Percentiles rank a stretch among this genome's conserved stretches.
phyloP scores from a whole-genome alignment of 192 early-diverging fungal genomes.

The Dissophora ornata region DNA sequence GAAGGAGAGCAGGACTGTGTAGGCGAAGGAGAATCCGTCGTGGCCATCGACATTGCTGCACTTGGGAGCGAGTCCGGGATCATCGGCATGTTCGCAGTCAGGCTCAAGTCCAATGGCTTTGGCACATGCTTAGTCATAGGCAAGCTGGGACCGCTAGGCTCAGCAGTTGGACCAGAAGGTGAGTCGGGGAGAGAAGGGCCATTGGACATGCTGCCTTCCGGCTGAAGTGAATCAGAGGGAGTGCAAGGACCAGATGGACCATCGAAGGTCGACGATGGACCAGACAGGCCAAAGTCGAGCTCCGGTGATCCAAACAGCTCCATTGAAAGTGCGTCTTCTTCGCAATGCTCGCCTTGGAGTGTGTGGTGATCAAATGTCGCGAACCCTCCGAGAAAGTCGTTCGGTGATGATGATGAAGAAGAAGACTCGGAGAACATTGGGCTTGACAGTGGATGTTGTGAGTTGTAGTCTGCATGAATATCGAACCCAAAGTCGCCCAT shows the following conservation, averaged over 20 bases:
- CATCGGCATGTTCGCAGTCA: background rate
- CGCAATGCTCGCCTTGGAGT: background rate
- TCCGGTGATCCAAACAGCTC: conserved; percentile 9
- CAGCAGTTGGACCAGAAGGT: background rate
- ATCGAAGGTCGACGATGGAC: background rate
- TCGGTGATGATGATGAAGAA: background rate
- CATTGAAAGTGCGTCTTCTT: conserved; percentile 5
- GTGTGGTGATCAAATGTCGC: background rate
- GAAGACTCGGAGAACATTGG: background rate
- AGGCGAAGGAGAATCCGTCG: conserved; percentile 11
- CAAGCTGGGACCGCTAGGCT: background rate
- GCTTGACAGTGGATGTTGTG: background rate
- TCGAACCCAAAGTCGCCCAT: conserved; percentile 1
- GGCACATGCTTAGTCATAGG: background rate
- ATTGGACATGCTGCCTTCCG: background rate
- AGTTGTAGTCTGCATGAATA: background rate
- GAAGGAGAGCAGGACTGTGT: conserved; percentile 21
- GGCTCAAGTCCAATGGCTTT: conserved; percentile 3
- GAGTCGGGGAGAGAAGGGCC: background rate
- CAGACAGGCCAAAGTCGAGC: conserved; percentile 11
- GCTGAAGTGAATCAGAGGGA: background rate
- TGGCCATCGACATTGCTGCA: conserved; percentile 13
- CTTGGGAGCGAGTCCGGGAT: background rate
- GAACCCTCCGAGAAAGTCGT: too few relatives aligned
- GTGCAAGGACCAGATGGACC: background rate